Evolutionary conservation across 1,139 yeast genomes (phyloP).

Genomic region (Candida sp.): DNA sequence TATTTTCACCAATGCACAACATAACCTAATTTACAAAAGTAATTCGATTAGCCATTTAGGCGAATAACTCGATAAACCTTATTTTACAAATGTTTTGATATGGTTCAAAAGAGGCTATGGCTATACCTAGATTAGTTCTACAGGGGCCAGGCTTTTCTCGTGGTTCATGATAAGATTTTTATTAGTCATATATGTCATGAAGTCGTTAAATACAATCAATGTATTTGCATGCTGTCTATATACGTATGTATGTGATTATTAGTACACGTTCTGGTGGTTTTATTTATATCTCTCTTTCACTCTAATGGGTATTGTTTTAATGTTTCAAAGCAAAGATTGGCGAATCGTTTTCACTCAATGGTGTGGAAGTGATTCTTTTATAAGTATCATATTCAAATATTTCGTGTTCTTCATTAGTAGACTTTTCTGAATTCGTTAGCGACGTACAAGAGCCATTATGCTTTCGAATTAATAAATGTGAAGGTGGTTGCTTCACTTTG

Average conservation of each 20-base stretch:
- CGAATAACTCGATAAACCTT: neutral
- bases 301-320: no score
- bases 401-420: conserved; percentile 10
- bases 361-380: conserved; percentile 25
- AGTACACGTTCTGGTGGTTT: no score
- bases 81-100: neutral
- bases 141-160: neutral
- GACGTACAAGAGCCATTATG: neutral
- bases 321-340: conserved; percentile 12
- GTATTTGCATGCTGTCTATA: neutral
- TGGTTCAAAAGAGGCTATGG: neutral
- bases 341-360: conserved; percentile 31
- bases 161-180: neutral
- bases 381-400: conserved; percentile 27
- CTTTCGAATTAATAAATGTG: conserved; percentile 1
- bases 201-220: neutral
- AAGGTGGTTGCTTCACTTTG: neutral
- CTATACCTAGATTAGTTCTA: neutral
- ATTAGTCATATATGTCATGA: neutral
- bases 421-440: neutral
- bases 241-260: no score
- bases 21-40: neutral
- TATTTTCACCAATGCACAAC: neutral
- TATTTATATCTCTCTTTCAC: no score
- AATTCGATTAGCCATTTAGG: neutral